Evolutionary conservation across 352 stramenopile genomes (phyloP), one percentile per base, ranked within the genome.

Genomic region (Phytophthora palmivora): DNA sequence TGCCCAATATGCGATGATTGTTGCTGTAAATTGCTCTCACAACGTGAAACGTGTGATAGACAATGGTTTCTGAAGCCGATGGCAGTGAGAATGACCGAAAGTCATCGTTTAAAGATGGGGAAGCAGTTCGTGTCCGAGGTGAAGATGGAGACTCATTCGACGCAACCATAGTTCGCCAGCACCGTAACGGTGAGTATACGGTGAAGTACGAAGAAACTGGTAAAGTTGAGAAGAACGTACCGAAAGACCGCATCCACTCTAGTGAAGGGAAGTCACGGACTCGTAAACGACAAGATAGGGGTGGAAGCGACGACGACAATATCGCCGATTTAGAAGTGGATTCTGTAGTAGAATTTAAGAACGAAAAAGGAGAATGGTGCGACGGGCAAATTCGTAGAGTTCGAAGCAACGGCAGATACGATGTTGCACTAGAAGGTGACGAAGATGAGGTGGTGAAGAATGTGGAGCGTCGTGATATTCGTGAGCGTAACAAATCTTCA

Each of bases 381-480:
- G 36, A 53, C 4, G 79, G 73, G 37, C 68, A 47, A 3, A 63
- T 89, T 2, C 48, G 34, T 6, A 76, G 66, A 50, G 52, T 64
- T 11, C 75, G 70, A 3, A 79, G 67, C 11, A 82, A 86, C 51
- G 79, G 70, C n/a, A 73, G 57, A 14, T 87, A 72, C 32, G 79
- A 89, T 15, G 44, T 89, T 36, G 72, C 56, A 7, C 22, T 78
- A n/a, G 76, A 86, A 14, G 79, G 52, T 21, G 76, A 79, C n/a
- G 58, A 67, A 18, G 72, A 78, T 6, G 22, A 63, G 11, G 42
- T 79, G 7, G 34, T 38, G n/a, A 79, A 67, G 32, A 64, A 71
- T 53, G 54, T 86, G 6, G 58, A 69, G 37, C 50, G 54, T 3
- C 55, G 56, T 36, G 46, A 63, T 34, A 74, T 76, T 21, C 70